Base-by-base conservation (phyloP, 805 yeast genomes). In the Nakazawaea sp. region DNA sequence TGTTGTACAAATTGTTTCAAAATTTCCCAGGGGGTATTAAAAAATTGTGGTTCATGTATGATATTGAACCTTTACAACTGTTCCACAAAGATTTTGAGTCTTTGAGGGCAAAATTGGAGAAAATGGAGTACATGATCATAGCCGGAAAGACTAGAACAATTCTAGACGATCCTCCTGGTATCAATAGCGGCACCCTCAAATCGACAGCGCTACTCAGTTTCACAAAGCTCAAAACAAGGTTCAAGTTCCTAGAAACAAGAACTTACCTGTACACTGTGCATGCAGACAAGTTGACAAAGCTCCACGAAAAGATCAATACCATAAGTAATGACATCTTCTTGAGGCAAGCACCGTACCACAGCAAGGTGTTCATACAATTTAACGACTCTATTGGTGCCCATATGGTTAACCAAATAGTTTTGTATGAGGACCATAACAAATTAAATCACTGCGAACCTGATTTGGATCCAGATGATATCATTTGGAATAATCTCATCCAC, bases 401-500 rank as follows among this genome's bases (percentile, higher is more conserved):
- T 42, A 63, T 81, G 21, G 78, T 85, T 0, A 74, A 72, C 35
- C 87, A 85, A 48, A 55, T 79, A 3, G 52, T 77, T 9, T 49
- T 77, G 1, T 62, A 73, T 1, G 58, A 63, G 29, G 46, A 53
- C 11, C 64, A 68, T 39, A 70, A 70, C 3, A 56, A 50, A 30
- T 56, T 74, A 50, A 66, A 64, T 43, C 56, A 58, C 29, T 64
- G 68, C 3, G 41, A 73, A 24, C 52, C 72, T 19, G 80, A 76
- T 13, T 68, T 81, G 2, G 70, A 80, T 47, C 82, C 89, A 2
- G 54, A 66, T 7, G 94, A 84, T 48, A 62, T 88, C 1, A 56
- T 80, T 1, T 88, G 97, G 96, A 48, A 58, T 0, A 85, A 84
- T 45, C 45, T 85, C 5, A 50, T 59, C 3, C 47, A 61, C 11